Percentiles rank a stretch among this genome's conserved stretches.
Conservation (phyloP, 73 alveolate genomes). For the Blepharisma stoltei region DNA sequence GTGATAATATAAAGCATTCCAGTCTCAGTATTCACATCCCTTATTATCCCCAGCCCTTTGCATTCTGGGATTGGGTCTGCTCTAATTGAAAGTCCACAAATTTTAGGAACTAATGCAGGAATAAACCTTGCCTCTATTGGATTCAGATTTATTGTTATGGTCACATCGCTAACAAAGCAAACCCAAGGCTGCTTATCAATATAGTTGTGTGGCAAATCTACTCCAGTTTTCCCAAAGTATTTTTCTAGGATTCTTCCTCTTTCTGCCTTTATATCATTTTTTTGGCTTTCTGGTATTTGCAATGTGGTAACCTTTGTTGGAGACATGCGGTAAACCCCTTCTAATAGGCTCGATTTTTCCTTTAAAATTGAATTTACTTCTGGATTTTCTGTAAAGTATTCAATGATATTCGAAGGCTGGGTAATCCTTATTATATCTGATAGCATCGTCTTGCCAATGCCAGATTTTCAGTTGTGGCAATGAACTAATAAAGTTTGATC, state of each 20-base stretch:
- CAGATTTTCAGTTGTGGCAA: constrained; percentile 26
- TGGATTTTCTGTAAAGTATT: neutral
- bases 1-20: constrained; percentile 19
- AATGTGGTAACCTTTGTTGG: neutral
- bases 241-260: neutral
- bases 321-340: neutral
- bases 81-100: constrained; percentile 21
- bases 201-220: neutral
- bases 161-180: constrained; percentile 6
- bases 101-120: neutral
- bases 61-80: neutral
- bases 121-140: neutral
- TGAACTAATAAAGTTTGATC: neutral
- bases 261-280: neutral
- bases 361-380: neutral
- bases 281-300: neutral
- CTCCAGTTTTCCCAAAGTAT: neutral
- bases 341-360: neutral
- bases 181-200: neutral
- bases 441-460: neutral
- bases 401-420: neutral
- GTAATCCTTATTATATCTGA: constrained; percentile 3
- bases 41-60: constrained; percentile 5
- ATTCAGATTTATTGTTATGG: neutral
- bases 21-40: neutral